phyloP scores from a whole-genome alignment of 805 yeast species.

The Wickerhamiella sergipiensis region DNA sequence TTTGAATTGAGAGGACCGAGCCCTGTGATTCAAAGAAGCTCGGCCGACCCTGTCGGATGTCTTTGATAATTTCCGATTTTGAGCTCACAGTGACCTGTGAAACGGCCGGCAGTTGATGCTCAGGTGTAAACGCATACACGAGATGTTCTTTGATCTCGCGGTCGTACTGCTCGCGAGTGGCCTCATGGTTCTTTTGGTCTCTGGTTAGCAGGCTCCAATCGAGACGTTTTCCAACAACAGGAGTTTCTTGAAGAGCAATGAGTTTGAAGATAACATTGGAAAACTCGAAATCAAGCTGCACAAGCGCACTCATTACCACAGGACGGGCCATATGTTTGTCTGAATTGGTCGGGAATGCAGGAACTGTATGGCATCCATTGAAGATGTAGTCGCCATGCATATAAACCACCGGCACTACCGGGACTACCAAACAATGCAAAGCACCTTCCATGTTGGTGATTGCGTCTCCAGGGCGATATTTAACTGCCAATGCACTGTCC shows the following conservation, averaged over 20 bases:
- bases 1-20: conserved; percentile 6
- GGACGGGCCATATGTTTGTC: conserved; percentile 6
- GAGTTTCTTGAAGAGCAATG: not conserved
- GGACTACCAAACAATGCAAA: conserved; percentile 11
- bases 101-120: not conserved
- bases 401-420: conserved; percentile 9
- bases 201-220: not conserved
- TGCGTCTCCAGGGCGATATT: conserved; percentile 8
- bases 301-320: conserved; percentile 12
- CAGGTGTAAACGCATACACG: not conserved
- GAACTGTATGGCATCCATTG: conserved; percentile 4
- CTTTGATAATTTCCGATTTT: not conserved
- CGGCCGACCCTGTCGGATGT: conserved; percentile 2
- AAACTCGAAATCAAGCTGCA: conserved; percentile 17
- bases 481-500: conserved; percentile 7
- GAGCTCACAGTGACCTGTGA: not conserved
- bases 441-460: conserved; percentile 15
- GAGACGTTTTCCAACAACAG: not conserved
- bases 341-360: not conserved
- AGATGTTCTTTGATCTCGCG: not conserved
- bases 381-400: conserved; percentile 10
- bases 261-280: conserved; percentile 10
- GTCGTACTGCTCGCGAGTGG: conserved; percentile 5
- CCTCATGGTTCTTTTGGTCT: not conserved
- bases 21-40: not conserved